Conservation (phyloP, 208 protist species). For the Trypanosoma grayi region DNA sequence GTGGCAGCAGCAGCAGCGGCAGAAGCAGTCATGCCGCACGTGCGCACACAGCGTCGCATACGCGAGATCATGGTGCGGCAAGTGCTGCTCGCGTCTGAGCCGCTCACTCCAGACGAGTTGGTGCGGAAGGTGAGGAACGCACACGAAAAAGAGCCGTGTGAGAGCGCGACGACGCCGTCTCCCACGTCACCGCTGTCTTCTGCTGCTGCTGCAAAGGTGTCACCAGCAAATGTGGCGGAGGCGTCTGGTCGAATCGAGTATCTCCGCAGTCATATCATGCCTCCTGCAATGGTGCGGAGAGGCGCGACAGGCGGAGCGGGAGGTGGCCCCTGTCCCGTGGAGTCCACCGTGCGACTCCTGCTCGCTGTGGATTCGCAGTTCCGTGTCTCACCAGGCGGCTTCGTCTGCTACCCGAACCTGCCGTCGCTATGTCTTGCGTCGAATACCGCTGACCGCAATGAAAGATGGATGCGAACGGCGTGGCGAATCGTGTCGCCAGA, state of each 20-base stretch:
- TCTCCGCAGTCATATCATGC: background rate
- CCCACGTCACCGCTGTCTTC: too few species aligned
- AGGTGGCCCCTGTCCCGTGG: background rate
- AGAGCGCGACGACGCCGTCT: too few species aligned
- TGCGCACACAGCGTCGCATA: slow-evolving; percentile 29
- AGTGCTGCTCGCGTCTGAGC: slow-evolving; percentile 39
- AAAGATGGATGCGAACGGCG: slow-evolving; percentile 3
- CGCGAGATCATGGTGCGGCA: slow-evolving; percentile 39
- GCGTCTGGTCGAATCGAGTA: background rate
- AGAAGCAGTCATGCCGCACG: background rate
- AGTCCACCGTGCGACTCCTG: slow-evolving; percentile 44
- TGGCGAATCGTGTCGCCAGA: slow-evolving; percentile 5
- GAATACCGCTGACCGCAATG: slow-evolving; percentile 9
- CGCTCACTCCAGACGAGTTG: slow-evolving; percentile 31
- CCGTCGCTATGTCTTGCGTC: slow-evolving; percentile 51
- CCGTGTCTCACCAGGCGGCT: slow-evolving; percentile 37
- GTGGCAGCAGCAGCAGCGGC: background rate
- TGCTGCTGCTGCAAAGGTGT: background rate
- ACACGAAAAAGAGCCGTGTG: background rate
- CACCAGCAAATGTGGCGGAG: background rate
- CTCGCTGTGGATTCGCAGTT: slow-evolving; percentile 62
- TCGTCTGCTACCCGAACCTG: slow-evolving; percentile 56
- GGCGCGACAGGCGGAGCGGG: background rate
- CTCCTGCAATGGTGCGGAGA: background rate
- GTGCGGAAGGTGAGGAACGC: slow-evolving; percentile 1